Evolutionary conservation across 768 basidiomycete species (phyloP).

Genomic region (Leccinum aurantiacum): DNA sequence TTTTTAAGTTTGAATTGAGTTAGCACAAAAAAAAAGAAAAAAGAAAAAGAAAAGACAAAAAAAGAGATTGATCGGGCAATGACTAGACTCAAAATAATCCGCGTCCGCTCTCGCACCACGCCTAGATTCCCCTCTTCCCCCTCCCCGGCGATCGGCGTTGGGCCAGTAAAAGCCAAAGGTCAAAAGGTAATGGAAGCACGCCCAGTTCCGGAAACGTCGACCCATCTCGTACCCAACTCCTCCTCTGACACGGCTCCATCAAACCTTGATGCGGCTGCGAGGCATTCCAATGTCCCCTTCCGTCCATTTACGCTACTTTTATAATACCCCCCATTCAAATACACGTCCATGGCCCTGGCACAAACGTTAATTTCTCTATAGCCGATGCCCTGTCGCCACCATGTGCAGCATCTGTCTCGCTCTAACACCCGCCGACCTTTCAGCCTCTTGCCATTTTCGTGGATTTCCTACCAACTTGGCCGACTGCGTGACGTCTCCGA

Average conservation of each 20-base stretch:
- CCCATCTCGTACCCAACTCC: background rate
- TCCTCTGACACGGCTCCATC: conserved; percentile 15
- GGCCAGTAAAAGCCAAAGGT: conserved; percentile 16
- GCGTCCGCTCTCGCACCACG: background rate
- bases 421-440: background rate
- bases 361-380: conserved; percentile 22
- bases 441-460: conserved; percentile 2
- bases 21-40: conserved; percentile 27
- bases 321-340: conserved; percentile 6
- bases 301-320: conserved; percentile 10
- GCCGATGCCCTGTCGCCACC: conserved; percentile 9
- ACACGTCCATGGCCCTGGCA: background rate
- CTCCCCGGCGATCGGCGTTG: conserved; percentile 20
- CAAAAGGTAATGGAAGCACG: conserved; percentile 21
- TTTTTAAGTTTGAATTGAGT: conserved; percentile 64
- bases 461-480: background rate
- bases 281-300: conserved; percentile 5
- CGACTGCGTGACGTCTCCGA: conserved; percentile 3
- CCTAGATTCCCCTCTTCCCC: background rate
- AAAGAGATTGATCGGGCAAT: conserved; percentile 23
- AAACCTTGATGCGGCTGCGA: conserved; percentile 28
- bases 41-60: background rate
- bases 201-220: conserved; percentile 4
- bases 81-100: background rate
- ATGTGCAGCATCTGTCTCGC: conserved; percentile 7